These are phyloP conservation scores for Infundibulicybe gibba DNA, from an alignment of 768 basidiomycete species.

Conservation along the genomic window DNA sequence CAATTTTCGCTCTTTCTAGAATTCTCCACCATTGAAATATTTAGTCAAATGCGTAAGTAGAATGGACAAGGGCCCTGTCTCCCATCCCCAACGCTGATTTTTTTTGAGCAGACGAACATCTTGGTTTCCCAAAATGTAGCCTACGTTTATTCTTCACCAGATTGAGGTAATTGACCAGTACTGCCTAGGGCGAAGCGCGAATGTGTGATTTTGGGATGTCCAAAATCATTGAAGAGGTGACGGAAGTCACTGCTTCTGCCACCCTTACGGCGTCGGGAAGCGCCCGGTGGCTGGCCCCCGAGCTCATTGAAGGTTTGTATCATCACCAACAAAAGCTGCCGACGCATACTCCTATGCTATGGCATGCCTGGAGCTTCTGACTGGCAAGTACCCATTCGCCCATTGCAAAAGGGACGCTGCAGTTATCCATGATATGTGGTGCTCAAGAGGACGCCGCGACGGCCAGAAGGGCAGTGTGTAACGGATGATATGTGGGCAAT, in stretches of 20 bases:
- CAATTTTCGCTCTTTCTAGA: slow-evolving; percentile 1
- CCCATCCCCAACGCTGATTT: background rate
- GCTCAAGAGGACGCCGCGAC: slow-evolving; percentile 32
- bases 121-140: slow-evolving; percentile 48
- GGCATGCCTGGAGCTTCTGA: slow-evolving; percentile 57
- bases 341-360: slow-evolving; percentile 61
- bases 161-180: background rate
- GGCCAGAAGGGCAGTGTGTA: slow-evolving; percentile 33
- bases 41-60: slow-evolving; percentile 59
- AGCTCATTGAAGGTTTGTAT: slow-evolving; percentile 43
- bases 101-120: slow-evolving; percentile 48
- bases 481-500: slow-evolving; percentile 45
- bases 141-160: background rate
- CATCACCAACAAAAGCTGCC: slow-evolving; percentile 39
- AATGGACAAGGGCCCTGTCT: background rate
- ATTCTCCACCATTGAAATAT: slow-evolving; percentile 1
- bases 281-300: slow-evolving; percentile 61
- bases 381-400: slow-evolving; percentile 47
- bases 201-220: slow-evolving; percentile 67
- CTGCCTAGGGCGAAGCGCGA: slow-evolving; percentile 44
- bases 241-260: slow-evolving; percentile 41
- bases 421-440: slow-evolving; percentile 43
- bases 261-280: slow-evolving; percentile 45
- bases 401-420: slow-evolving; percentile 45
- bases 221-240: slow-evolving; percentile 55